Conservation (phyloP, 164 flowering plant species). For the Vitis riparia region DNA sequence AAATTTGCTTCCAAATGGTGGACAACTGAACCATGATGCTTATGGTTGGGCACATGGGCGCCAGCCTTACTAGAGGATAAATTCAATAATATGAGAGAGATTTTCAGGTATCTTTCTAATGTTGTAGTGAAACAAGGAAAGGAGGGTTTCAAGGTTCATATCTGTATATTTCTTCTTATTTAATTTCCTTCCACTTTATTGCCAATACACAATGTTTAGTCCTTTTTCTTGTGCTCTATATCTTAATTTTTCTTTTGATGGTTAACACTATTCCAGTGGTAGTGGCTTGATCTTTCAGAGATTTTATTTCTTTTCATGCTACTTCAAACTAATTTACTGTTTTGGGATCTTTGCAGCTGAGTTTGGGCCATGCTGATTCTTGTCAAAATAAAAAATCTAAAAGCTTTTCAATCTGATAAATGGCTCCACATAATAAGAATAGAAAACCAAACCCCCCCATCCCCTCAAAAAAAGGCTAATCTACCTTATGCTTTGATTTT, state of each 20-base stretch:
- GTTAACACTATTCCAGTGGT: neutral
- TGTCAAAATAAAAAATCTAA: too few relatives aligned
- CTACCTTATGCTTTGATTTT: too few relatives aligned
- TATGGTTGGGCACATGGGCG: slow-evolving; percentile 62
- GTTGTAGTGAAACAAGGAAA: neutral
- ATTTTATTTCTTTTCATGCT: too few relatives aligned
- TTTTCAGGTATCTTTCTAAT: neutral
- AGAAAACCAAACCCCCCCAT: too few relatives aligned
- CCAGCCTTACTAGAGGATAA: slow-evolving; percentile 22
- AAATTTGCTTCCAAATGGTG: slow-evolving; percentile 54
- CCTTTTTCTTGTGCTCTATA: neutral
- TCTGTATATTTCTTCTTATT: slow-evolving; percentile 9
- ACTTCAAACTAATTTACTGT: too few relatives aligned
- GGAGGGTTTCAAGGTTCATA: neutral
- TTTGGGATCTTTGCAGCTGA: too few relatives aligned
- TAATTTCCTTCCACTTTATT: neutral
- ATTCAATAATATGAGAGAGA: neutral
- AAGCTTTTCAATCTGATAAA: too few relatives aligned
- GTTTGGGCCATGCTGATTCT: too few relatives aligned
- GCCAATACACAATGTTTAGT: slow-evolving; percentile 4
- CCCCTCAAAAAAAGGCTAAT: too few relatives aligned
- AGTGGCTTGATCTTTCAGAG: too few relatives aligned
- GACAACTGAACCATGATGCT: slow-evolving; percentile 49
- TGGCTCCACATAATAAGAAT: too few relatives aligned
- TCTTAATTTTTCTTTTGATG: neutral